Conservation (phyloP, 164 flowering plant species). For the Stephania yunnanensis region DNA sequence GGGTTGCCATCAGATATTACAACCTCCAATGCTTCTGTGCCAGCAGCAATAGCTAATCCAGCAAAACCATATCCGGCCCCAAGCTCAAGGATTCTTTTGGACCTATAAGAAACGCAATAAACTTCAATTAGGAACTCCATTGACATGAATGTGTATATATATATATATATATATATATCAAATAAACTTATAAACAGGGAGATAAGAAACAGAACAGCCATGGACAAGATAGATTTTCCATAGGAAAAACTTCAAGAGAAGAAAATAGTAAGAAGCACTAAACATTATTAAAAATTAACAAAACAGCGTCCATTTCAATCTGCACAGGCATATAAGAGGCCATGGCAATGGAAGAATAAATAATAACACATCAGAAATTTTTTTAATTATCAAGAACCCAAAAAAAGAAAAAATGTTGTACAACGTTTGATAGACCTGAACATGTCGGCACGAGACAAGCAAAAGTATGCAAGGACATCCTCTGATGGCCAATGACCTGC, state of each 20-base stretch:
- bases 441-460: slow-evolving; percentile 53
- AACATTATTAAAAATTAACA: too few species aligned
- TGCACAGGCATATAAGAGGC: too few species aligned
- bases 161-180: background rate
- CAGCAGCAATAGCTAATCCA: slow-evolving; percentile 74
- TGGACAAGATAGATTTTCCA: too few species aligned
- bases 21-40: slow-evolving; percentile 71
- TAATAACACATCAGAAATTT: background rate
- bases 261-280: too few species aligned
- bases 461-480: slow-evolving; percentile 82
- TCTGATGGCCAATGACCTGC: slow-evolving; percentile 97
- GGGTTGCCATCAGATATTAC: slow-evolving; percentile 93
- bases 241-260: too few species aligned
- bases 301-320: too few species aligned
- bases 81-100: slow-evolving; percentile 79
- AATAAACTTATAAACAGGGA: background rate
- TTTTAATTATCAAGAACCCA: background rate
- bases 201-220: background rate
- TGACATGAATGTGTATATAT: background rate
- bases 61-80: slow-evolving; percentile 99
- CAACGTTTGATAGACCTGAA: slow-evolving; percentile 51
- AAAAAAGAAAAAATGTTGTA: background rate
- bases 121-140: slow-evolving; percentile 5
- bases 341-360: background rate
- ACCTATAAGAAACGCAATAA: slow-evolving; percentile 27